Conservation (phyloP, 768 basidiomycete genomes). For the Naganishia onofrii region DNA sequence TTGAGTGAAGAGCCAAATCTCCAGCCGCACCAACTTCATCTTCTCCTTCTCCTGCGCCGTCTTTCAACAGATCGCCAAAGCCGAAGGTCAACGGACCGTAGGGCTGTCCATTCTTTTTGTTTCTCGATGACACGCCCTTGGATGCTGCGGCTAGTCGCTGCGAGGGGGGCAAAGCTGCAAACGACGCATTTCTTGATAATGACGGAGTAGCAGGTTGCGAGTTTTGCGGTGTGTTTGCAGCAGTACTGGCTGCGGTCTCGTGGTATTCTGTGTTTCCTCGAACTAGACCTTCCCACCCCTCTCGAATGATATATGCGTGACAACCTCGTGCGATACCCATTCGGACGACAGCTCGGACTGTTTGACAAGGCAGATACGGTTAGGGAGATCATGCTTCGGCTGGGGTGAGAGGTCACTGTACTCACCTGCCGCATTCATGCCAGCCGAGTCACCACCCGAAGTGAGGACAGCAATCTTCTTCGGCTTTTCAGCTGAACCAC, state of each 20-base stretch:
- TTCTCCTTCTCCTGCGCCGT: constrained; percentile 66
- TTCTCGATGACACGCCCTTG: constrained; percentile 9
- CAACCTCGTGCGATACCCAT: constrained; percentile 90
- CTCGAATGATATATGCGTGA: constrained; percentile 91
- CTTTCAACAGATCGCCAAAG: constrained; percentile 56
- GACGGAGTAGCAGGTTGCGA: constrained; percentile 36
- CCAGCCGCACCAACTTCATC: constrained; percentile 37
- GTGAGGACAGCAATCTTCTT: constrained; percentile 95
- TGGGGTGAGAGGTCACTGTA: background rate
- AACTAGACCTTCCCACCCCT: constrained; percentile 97
- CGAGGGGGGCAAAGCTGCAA: constrained; percentile 46
- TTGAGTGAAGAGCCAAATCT: background rate
- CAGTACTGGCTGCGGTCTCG: constrained; percentile 43
- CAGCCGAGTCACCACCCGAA: constrained; percentile 94
- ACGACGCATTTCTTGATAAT: constrained; percentile 44
- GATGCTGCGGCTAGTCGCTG: constrained; percentile 37
- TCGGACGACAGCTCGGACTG: constrained; percentile 87
- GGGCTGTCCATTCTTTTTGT: constrained; percentile 27
- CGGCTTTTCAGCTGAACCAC: constrained; percentile 35
- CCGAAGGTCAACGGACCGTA: constrained; percentile 50
- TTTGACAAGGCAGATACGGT: background rate
- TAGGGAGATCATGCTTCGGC: background rate
- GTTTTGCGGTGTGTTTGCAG: constrained; percentile 35
- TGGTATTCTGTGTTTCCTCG: constrained; percentile 67
- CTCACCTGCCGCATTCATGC: constrained; percentile 56